Conservation (phyloP, 257 asterid species). For the Solanum sejunctum region DNA sequence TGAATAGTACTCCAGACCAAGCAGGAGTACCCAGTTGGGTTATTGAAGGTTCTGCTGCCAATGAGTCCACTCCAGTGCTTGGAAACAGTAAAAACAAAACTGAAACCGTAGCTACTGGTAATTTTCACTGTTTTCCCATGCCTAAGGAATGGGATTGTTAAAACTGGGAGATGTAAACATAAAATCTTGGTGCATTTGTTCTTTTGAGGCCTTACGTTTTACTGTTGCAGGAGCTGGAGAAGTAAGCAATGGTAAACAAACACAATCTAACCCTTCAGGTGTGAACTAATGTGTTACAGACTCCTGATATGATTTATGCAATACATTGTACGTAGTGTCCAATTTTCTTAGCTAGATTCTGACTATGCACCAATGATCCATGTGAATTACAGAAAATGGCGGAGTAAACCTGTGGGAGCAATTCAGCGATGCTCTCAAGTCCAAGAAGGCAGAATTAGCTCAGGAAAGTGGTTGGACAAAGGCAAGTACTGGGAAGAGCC, state of each 20-base stretch:
- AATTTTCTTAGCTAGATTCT: not conserved
- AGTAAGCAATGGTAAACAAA: not conserved
- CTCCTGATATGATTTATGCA: not conserved
- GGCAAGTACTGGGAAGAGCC: constrained; percentile 22
- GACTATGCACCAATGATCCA: not conserved
- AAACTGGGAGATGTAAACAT: not conserved
- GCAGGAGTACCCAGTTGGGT: constrained; percentile 7
- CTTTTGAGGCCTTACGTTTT: not conserved
- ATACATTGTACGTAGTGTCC: not conserved
- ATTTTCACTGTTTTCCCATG: not conserved
- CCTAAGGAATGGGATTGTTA: not conserved
- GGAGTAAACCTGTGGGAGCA: constrained; percentile 55
- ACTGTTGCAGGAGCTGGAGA: not conserved
- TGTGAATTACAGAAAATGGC: constrained; percentile 24
- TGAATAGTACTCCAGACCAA: constrained; percentile 30
- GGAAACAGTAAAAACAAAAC: constrained; percentile 17
- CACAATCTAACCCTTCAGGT: not conserved
- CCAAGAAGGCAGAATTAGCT: constrained; percentile 50
- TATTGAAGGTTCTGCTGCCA: constrained; percentile 20
- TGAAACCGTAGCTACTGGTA: constrained; percentile 5
- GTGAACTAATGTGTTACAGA: not conserved
- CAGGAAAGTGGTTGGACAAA: constrained; percentile 28
- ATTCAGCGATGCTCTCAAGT: constrained; percentile 39
- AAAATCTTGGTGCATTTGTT: not conserved
- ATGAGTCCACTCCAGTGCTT: constrained; percentile 13